Percentiles rank a stretch among this genome's conserved stretches.
These are phyloP conservation scores for Candida maltosa DNA, from an alignment of 805 yeast genomes.

Conservation along the genomic window DNA sequence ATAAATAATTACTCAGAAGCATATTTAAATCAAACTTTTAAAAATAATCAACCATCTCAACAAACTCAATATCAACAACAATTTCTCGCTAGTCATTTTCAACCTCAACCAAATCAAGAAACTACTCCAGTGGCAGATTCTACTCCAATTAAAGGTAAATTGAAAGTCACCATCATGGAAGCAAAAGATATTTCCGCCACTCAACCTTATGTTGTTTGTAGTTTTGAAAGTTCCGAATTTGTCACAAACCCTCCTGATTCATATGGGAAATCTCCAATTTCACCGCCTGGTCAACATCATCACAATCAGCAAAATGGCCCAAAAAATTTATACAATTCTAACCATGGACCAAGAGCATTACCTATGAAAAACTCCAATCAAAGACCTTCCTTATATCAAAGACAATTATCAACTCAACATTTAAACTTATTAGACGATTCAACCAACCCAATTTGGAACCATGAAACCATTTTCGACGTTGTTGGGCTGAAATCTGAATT, in stretches of 20 bases:
- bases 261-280: conserved; percentile 26
- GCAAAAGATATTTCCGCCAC: conserved; percentile 65
- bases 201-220: conserved; percentile 86
- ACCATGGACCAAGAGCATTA: conserved; percentile 10
- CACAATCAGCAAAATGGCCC: conserved; percentile 2
- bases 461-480: conserved; percentile 90
- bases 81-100: conserved; percentile 6
- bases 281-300: conserved; percentile 1
- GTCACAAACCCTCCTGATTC: conserved; percentile 78
- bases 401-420: conserved; percentile 37
- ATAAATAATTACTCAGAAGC: conserved; percentile 18
- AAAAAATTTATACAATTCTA: conserved; percentile 7
- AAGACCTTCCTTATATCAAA: conserved; percentile 34
- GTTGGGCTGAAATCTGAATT: conserved; percentile 79
- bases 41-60: conserved; percentile 5
- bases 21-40: conserved; percentile 22
- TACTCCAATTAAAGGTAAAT: conserved; percentile 72
- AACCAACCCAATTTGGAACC: conserved; percentile 83
- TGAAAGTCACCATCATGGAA: conserved; percentile 76
- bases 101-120: conserved; percentile 10
- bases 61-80: background rate
- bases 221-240: conserved; percentile 87
- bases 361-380: conserved; percentile 12
- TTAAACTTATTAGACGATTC: conserved; percentile 19
- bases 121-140: conserved; percentile 7